Base-by-base conservation (phyloP, 805 yeast species). In the Suhomyces kilbournensis region DNA sequence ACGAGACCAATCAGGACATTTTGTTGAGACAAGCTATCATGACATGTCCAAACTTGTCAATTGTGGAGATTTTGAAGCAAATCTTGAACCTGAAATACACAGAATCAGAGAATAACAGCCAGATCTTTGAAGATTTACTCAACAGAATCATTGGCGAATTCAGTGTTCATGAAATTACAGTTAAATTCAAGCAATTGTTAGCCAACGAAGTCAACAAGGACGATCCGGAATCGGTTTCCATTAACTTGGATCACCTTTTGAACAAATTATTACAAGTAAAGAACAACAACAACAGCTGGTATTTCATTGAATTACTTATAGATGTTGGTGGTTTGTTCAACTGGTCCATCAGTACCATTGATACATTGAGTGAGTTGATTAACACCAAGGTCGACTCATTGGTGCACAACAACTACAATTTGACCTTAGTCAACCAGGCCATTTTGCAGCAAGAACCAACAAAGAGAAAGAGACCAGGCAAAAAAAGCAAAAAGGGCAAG, bases 11-110 rank as follows among this genome's bases (percentile, higher is more conserved):
- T 9, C 75, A 79, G 53, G 85, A 90, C 35, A 80, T 87, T 54
- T 75, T 91, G 52, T 77, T 86, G 66, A 83, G 90, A 69, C 96
- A 88, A 66, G 93, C 96, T 1, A 80, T 90, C 47, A 88, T 85
- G 12, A 85, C 94, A 0, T 87, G 94, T 54, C 85, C 88, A 5
- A 83, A 84, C 51, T 69, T 91, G 39, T 78, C 87, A 7, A 76
- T 87, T 46, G 66, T 67, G 4, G 96, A 88, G 53, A 73, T 92
- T 23, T 70, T 89, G 39, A 65, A 68, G 7, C 90, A 88, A 53
- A 74, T 91, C 48, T 74, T 82, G 52, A 69, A 60, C 47, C 49
- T 74, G 12, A 72, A 76, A 10, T 82, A 79, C 12, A 51, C 48
- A 6, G 61, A 51, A 14, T 52, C 45, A 5, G 85, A 81, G 45